phyloP scores from a whole-genome alignment of 2,329 filamentous ascomycete species.

The Rhynchosporium secalis region DNA sequence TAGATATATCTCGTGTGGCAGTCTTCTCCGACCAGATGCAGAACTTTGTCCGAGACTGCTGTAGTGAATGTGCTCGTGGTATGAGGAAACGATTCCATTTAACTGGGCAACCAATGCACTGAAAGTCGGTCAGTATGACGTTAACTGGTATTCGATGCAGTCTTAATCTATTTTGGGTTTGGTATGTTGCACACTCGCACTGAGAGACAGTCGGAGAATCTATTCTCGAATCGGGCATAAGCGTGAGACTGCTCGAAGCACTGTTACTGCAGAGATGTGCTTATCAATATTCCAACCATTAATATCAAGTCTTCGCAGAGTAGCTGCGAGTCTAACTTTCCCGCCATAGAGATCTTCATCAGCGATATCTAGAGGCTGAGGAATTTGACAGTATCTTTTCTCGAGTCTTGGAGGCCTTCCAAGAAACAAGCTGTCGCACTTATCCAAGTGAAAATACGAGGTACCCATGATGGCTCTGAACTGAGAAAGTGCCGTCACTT shows the following conservation, averaged over 20 bases:
- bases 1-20: constrained; percentile 1
- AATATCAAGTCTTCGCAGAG: neutral
- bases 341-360: constrained; percentile 19
- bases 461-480: constrained; percentile 1
- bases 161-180: constrained; percentile 16
- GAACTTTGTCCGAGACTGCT: constrained; percentile 1
- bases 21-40: neutral
- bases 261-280: constrained; percentile 17
- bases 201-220: constrained; percentile 18
- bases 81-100: constrained; percentile 4
- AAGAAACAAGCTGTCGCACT: constrained; percentile 16
- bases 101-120: constrained; percentile 11
- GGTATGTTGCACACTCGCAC: constrained; percentile 12
- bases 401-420: constrained; percentile 21
- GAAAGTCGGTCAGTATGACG: neutral
- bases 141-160: neutral
- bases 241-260: constrained; percentile 14
- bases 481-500: constrained; percentile 6
- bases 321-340: constrained; percentile 1
- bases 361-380: constrained; percentile 17
- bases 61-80: constrained; percentile 14
- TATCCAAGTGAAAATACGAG: constrained; percentile 15
- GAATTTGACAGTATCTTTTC: constrained; percentile 14
- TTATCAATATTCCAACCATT: constrained; percentile 24
- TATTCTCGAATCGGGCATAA: constrained; percentile 18